Evolutionary conservation across 805 yeast genomes (phyloP).

Genomic region (Candida adriatica): DNA sequence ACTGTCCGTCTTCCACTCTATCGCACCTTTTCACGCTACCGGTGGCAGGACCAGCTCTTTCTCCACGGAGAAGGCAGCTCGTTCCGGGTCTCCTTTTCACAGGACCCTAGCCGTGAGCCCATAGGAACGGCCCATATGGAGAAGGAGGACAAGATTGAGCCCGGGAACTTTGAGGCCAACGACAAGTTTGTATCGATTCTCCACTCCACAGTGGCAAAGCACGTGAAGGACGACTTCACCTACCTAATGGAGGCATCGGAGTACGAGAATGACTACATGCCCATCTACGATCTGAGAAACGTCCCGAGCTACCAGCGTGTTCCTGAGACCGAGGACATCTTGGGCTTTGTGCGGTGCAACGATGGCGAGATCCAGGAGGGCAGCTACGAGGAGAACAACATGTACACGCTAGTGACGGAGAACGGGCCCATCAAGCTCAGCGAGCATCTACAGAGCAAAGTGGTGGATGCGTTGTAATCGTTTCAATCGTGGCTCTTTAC

Average conservation of each 20-base stretch:
- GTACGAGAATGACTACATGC: constrained; percentile 50
- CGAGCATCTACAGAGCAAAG: no score
- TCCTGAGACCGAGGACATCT: constrained; percentile 63
- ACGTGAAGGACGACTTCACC: constrained; percentile 39
- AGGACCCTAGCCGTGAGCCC: constrained; percentile 4
- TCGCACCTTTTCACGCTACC: no score
- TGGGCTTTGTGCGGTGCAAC: constrained; percentile 63
- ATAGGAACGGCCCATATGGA: constrained; percentile 6
- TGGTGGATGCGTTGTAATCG: no score
- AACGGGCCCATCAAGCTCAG: constrained; percentile 44
- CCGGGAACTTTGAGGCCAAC: constrained; percentile 8
- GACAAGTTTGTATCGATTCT: constrained; percentile 7
- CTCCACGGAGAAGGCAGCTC: no score
- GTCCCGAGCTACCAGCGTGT: constrained; percentile 58
- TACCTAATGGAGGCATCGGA: constrained; percentile 51
- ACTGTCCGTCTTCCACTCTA: no score
- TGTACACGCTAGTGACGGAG: constrained; percentile 47
- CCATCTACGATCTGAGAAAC: constrained; percentile 63
- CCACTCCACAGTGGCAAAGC: constrained; percentile 10
- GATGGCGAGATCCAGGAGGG: constrained; percentile 46
- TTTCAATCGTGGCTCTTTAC: no score
- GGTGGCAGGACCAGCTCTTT: no score
- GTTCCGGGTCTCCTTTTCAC: constrained; percentile 16
- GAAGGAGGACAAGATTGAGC: constrained; percentile 1
- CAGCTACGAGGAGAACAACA: constrained; percentile 49